These are phyloP conservation scores for Leavenworthia alabamica DNA, from an alignment of 345 rosid species.

Conservation along the genomic window DNA sequence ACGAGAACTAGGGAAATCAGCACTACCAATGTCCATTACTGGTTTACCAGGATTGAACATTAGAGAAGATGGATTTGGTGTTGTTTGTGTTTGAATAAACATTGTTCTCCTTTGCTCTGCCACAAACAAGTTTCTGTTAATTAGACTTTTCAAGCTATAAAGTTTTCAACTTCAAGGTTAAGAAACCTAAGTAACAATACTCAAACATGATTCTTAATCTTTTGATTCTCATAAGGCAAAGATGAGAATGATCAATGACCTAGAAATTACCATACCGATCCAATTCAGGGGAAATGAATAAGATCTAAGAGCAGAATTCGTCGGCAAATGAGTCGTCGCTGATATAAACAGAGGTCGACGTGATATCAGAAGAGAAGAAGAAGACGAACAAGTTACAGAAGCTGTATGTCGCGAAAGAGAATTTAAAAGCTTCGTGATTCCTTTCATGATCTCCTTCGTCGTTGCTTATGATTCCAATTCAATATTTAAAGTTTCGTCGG, in stretches of 20 bases:
- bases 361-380: constrained; percentile 17
- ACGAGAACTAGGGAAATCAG: constrained; percentile 86
- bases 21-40: constrained; percentile 88
- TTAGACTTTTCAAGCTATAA: too few species aligned
- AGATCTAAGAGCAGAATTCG: constrained; percentile 18
- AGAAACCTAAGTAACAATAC: too few species aligned
- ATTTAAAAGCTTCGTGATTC: constrained; percentile 13
- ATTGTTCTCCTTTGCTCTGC: constrained; percentile 85
- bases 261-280: constrained; percentile 32
- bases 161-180: neutral
- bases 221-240: neutral
- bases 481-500: neutral
- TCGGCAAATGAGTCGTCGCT: constrained; percentile 3
- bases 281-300: constrained; percentile 27
- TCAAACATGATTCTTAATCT: neutral
- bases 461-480: neutral
- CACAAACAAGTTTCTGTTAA: neutral
- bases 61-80: constrained; percentile 92
- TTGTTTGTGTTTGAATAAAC: constrained; percentile 86
- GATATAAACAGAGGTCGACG: constrained; percentile 31
- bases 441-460: constrained; percentile 15
- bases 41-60: constrained; percentile 93
- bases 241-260: neutral
- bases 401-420: constrained; percentile 7
- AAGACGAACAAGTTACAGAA: constrained; percentile 1